Evolutionary conservation across 2,329 filamentous ascomycete genomes (phyloP), one percentile per base, ranked within the genome.

Genomic region (Emericellopsis atlantica): DNA sequence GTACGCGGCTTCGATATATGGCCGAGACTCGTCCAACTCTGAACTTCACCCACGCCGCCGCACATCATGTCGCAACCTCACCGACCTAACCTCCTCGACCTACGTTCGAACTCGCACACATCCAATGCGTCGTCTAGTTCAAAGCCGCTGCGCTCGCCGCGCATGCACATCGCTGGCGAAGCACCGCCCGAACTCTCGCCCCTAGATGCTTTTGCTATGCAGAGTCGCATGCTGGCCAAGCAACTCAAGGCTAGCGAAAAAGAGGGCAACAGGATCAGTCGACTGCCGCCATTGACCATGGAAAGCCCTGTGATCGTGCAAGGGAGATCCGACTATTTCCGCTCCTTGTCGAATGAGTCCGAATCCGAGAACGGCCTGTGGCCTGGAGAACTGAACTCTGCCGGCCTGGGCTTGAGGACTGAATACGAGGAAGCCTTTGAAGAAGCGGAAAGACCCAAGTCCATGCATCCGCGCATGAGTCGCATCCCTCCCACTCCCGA

Each of bases 181-280:
- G 74, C 84, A 1, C 90, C 92, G 16, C 92, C 92, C 5, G 84
- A 92, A 40, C 72, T 96, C 43, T 96, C 92, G 7, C 92, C 92
- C 10, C 74, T 98, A 48, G 92, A 98, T 70, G 90, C 90, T 37
- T 93, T 98, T 57, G 90, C 90, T 18, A 73, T 90, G 46, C 90
- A 96, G 56, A 93, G 89, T 51, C 81, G 90, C 43, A 66, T 93
- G 51, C 74, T 98, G 40, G 88, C 88, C 32, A 84, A 79, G 62
- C 84, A 94, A 61, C 76, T 98, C 45, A 82, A 95, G 58, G 81
- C 92, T 50, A 81, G 76, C 47, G 74, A 77, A 53, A 79, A 76
- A 54, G 74, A 76, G 46, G 88, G 85, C 39, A 78, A 80, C 48
- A 77, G 89, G 43, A 75, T 95, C 62, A 95, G 89, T 62, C 76